Percentiles rank a stretch among this genome's conserved stretches.
These are phyloP conservation scores for Hypoxylon sp. DNA, from an alignment of 2,329 filamentous ascomycete species.

Conservation along the genomic window DNA sequence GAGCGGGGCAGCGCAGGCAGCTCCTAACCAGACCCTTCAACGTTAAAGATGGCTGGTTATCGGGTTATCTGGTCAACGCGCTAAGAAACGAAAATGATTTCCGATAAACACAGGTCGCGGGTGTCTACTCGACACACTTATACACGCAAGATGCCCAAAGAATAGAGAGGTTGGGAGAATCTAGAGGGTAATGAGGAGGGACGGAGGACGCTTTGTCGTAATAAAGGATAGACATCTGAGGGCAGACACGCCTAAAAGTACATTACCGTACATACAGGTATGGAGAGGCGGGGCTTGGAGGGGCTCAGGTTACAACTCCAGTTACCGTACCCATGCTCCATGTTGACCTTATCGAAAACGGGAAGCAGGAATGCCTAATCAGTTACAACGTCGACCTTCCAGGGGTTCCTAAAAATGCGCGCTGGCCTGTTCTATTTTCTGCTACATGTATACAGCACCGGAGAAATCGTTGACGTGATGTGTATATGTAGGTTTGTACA, in stretches of 20 bases:
- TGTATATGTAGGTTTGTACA: neutral
- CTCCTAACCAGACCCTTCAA: slow-evolving; percentile 14
- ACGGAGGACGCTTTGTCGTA: slow-evolving; percentile 35
- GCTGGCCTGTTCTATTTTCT: too few species aligned
- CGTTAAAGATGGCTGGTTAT: slow-evolving; percentile 23
- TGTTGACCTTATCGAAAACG: slow-evolving; percentile 32
- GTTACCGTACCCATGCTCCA: slow-evolving; percentile 15
- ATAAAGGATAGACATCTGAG: slow-evolving; percentile 28
- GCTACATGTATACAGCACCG: too few species aligned
- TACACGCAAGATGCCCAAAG: slow-evolving; percentile 15
- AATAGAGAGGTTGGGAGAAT: slow-evolving; percentile 36
- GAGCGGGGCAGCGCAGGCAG: slow-evolving; percentile 39
- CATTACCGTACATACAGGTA: slow-evolving; percentile 5
- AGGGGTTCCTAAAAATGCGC: neutral
- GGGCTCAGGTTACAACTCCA: slow-evolving; percentile 38
- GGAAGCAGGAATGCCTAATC: slow-evolving; percentile 31
- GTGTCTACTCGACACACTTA: slow-evolving; percentile 16
- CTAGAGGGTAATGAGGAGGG: slow-evolving; percentile 20
- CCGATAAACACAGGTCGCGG: slow-evolving; percentile 7
- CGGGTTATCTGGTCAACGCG: slow-evolving; percentile 2
- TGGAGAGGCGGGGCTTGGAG: slow-evolving; percentile 43
- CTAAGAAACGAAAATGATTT: slow-evolving; percentile 15
- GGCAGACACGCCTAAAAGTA: slow-evolving; percentile 16
- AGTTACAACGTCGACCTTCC: slow-evolving; percentile 27
- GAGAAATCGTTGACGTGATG: neutral